Evolutionary conservation across 2,329 filamentous ascomycete genomes (phyloP), one percentile per base, ranked within the genome.

Genomic region (Ilyonectria robusta): DNA sequence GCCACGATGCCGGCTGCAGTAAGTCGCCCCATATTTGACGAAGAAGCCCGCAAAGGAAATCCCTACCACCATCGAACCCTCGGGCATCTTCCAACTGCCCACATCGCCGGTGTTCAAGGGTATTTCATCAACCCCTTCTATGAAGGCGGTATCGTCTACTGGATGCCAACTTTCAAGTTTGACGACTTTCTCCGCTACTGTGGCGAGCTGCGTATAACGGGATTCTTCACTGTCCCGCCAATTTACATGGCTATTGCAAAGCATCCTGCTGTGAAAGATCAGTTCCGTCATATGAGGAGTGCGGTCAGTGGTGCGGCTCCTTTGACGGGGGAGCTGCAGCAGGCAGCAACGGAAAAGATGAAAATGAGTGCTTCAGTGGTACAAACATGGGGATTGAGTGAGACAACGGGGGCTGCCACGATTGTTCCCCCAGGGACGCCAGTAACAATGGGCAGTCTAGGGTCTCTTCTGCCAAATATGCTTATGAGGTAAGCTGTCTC

Each of bases 81-180:
- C 2, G 84, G 78, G 1, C 84, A 86, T 67, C 72, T 86, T 0
- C 84, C 84, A 0, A 78, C 81, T 1, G 83, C 83, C 1, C 84
- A 86, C 72, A 82, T 86, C 31, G 84, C 84, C 4, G 84, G 84
- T 4, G 68, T 85, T 2, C 80, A 82, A 60, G 77, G 79, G n/a
- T 85, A 85, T 66, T 78, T 86, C 13, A 70, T 84, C 53, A 80
- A 81, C 47, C 73, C 76, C 1, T 74, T 78, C 10, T 85, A 83
- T 65, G 76, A 82, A 42, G 85, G 82, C 35, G 83, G 83, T 3
- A 77, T 81, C 1, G 82, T 87, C 3, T 91, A 88, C 81, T 91
- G 89, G 89, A 91, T 92, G 89, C 80, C 84, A 4, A 83, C 81
- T 46, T 92, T 91, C 75, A 84, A 88, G 66, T 88, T 89, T 65